Conservation (phyloP, 148 eudicot genomes). For the Rhododendron mucronatum region DNA sequence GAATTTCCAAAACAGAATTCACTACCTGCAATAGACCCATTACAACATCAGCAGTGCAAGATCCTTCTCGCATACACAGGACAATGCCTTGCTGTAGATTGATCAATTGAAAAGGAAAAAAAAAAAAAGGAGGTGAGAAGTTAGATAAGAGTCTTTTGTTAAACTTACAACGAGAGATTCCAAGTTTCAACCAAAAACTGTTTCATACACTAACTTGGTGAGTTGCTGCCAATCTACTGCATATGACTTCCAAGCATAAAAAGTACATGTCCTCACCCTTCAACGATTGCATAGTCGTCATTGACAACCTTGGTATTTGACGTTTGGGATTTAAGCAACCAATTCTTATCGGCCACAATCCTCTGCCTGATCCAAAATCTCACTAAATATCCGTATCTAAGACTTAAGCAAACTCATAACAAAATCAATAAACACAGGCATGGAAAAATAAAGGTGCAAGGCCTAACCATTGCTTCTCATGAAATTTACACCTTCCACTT, state of each 20-base stretch:
- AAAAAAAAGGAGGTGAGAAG: not conserved
- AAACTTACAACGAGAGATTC: not conserved
- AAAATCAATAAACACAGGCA: not conserved
- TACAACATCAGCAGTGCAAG: slow-evolving; percentile 49
- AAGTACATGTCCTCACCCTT: slow-evolving; percentile 64
- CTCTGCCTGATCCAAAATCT: slow-evolving; percentile 38
- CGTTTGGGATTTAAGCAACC: slow-evolving; percentile 46
- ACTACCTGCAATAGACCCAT: slow-evolving; percentile 78
- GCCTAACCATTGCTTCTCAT: slow-evolving; percentile 46
- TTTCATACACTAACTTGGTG: slow-evolving; percentile 29
- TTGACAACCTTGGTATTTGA: slow-evolving; percentile 33
- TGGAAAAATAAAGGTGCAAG: not conserved
- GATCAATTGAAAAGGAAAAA: not conserved
- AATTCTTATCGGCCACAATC: slow-evolving; percentile 53
- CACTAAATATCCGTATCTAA: slow-evolving; percentile 6
- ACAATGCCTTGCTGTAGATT: slow-evolving; percentile 49
- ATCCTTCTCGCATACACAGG: slow-evolving; percentile 74
- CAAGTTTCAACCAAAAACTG: not conserved
- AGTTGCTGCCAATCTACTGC: slow-evolving; percentile 24
- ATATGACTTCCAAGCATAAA: slow-evolving; percentile 52
- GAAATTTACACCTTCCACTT: slow-evolving; percentile 69
- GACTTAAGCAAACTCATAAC: not conserved
- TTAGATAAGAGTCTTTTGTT: not conserved
- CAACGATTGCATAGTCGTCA: slow-evolving; percentile 56
- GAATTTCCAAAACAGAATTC: not conserved